Conservation (phyloP, 2,329 filamentous ascomycete genomes). For the Fusarium continuum region DNA sequence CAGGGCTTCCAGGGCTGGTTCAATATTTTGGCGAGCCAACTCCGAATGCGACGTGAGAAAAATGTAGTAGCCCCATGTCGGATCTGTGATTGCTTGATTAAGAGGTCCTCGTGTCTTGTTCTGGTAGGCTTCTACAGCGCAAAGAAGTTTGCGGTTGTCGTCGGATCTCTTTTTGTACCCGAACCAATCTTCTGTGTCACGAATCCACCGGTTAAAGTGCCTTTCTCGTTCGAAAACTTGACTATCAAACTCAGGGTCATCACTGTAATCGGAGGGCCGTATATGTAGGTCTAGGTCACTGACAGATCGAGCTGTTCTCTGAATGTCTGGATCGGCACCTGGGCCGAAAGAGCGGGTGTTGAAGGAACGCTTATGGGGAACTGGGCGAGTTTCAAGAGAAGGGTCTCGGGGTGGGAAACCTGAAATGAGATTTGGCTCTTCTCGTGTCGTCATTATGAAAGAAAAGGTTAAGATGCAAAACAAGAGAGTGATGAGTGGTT, state of each 20-base stretch:
- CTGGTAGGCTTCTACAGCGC: background rate
- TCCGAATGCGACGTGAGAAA: conserved; percentile 24
- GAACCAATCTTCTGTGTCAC: conserved; percentile 15
- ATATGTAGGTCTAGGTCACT: conserved; percentile 15
- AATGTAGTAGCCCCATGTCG: conserved; percentile 28
- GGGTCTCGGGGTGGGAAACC: conserved; percentile 4
- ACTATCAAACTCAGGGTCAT: conserved; percentile 6
- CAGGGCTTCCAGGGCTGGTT: conserved; percentile 1
- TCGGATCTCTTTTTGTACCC: conserved; percentile 5
- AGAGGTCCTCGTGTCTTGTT: background rate
- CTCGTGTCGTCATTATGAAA: background rate
- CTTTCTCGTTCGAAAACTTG: conserved; percentile 21
- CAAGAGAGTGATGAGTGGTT: background rate
- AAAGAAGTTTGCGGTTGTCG: conserved; percentile 21
- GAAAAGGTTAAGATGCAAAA: background rate
- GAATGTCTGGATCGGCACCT: conserved; percentile 8
- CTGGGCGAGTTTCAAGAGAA: conserved; percentile 6
- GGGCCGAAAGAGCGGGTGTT: conserved; percentile 11
- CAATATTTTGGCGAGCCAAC: background rate
- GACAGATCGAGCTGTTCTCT: conserved; percentile 2
- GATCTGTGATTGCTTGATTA: background rate
- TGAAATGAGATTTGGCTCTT: background rate
- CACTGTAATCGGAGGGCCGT: conserved; percentile 13
- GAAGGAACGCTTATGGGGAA: conserved; percentile 16
- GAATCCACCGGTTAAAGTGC: conserved; percentile 1